Evolutionary conservation across 768 basidiomycete genomes (phyloP), one percentile per base, ranked within the genome.

Genomic region (Pisolithus sp.): DNA sequence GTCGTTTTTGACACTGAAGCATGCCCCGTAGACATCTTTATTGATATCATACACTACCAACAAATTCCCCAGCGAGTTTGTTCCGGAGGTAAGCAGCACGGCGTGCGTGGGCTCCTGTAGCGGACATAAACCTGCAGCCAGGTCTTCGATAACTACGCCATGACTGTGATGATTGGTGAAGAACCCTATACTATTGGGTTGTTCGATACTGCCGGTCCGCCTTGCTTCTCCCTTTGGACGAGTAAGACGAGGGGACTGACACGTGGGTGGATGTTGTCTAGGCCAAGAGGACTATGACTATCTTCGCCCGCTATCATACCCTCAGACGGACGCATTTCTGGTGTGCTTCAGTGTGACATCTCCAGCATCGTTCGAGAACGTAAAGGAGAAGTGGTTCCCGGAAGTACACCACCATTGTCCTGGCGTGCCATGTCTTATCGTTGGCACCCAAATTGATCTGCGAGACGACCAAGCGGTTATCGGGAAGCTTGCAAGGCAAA

Each of bases 341-440:
- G 95, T 99, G 60, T 99, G 96, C 74, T 99, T 98, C 79, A 94
- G 91, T 65, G 96, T 99, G 61, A 97, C 95, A 39, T 93, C 90
- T 10, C 96, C 95, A 4, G 95, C 96, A 28, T 95, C 93, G 45
- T 99, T 97, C 67, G 96, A 99, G 73, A 98, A 99, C 86, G 95
- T 99, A 65, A 98, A 96, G 81, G 96, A 99, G 75, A 99, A 99
- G 70, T 99, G 96, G 96, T 96, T 98, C 81, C 96, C 96, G 5
- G 96, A 99, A 76, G 95, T 99, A 49, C 93, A 94, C 68, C 96
- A 98, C 69, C 96, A 98, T 67, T 98, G 96, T 78, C 96, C 96
- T 15, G 95, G 95, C 45, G 95, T 97, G 52, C 94, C 95, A 59
- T 97, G 95, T 80, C 83, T 99, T 63, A 96, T 99, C 65, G 95